Evolutionary conservation across 306 rosid species (phyloP).

Genomic region (Parietaria judaica): DNA sequence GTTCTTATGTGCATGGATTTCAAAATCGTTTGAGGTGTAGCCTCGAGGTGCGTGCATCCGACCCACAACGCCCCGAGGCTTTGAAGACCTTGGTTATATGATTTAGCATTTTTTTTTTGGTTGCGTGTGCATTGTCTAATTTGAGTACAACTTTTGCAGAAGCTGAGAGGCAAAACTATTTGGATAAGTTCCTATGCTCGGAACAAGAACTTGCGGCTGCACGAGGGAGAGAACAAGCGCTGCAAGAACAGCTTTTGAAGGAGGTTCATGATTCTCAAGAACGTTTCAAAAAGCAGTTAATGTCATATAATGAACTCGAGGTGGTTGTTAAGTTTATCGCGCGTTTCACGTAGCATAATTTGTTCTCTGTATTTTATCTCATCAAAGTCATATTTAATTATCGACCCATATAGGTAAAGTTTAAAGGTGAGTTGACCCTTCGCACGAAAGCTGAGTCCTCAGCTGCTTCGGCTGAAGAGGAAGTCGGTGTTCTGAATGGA

Average conservation of each 20-base stretch:
- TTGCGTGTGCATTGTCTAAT: neutral
- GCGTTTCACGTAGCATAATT: neutral
- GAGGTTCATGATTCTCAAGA: constrained; percentile 61
- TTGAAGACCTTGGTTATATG: too few species aligned
- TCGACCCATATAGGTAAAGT: constrained; percentile 44
- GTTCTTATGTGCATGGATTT: too few species aligned
- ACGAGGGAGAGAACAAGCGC: constrained; percentile 63
- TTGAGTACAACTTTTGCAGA: constrained; percentile 32
- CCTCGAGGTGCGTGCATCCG: too few species aligned
- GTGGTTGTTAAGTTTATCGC: constrained; percentile 18
- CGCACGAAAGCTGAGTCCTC: constrained; percentile 61
- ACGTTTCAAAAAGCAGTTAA: constrained; percentile 51
- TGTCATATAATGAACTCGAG: constrained; percentile 48
- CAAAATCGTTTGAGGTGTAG: too few species aligned
- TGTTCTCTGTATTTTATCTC: neutral
- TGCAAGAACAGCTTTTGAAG: constrained; percentile 70
- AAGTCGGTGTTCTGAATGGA: constrained; percentile 44
- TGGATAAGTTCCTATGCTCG: constrained; percentile 46
- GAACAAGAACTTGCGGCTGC: constrained; percentile 93
- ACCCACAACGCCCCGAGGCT: too few species aligned
- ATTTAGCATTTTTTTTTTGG: neutral
- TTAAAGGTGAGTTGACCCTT: constrained; percentile 58
- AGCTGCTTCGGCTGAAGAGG: constrained; percentile 61
- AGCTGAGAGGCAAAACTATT: constrained; percentile 57
- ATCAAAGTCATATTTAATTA: too few species aligned